Evolutionary conservation across 2,329 filamentous ascomycete genomes (phyloP).

Genomic region (Pezicula neosporulosa): DNA sequence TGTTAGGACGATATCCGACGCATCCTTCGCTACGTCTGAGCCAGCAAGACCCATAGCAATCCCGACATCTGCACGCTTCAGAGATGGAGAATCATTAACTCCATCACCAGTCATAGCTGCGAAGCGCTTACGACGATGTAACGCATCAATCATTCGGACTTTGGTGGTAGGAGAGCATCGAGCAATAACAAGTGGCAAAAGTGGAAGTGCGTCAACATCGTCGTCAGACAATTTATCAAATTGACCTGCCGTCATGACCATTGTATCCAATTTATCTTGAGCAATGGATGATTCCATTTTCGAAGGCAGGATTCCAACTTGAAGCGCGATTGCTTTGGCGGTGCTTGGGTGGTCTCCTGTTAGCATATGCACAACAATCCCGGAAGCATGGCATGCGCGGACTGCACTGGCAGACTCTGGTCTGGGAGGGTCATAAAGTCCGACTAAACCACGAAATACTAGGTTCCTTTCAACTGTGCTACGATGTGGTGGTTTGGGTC

Average conservation of each 20-base stretch:
- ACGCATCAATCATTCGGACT: slow-evolving; percentile 85
- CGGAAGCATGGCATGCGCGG: slow-evolving; percentile 60
- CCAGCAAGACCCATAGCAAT: slow-evolving; percentile 59
- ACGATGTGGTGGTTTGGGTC: slow-evolving; percentile 48
- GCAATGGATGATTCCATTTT: slow-evolving; percentile 58
- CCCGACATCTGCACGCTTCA: slow-evolving; percentile 66
- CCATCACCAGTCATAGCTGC: slow-evolving; percentile 48
- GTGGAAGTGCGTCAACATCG: slow-evolving; percentile 71
- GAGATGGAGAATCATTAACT: slow-evolving; percentile 46
- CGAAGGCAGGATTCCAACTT: slow-evolving; percentile 72
- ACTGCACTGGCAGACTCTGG: slow-evolving; percentile 54
- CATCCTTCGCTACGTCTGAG: slow-evolving; percentile 58
- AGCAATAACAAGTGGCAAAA: slow-evolving; percentile 77
- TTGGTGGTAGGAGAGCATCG: slow-evolving; percentile 84
- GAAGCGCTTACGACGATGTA: slow-evolving; percentile 71
- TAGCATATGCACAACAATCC: slow-evolving; percentile 74
- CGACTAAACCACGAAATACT: slow-evolving; percentile 66
- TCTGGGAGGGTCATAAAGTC: slow-evolving; percentile 55
- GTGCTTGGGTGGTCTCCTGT: slow-evolving; percentile 81
- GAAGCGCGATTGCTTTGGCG: slow-evolving; percentile 71
- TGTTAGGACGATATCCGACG: slow-evolving; percentile 56
- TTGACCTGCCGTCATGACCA: slow-evolving; percentile 73
- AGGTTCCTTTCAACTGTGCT: slow-evolving; percentile 63
- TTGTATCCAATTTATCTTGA: slow-evolving; percentile 58
- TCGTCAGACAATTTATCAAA: slow-evolving; percentile 75